Base-by-base conservation (phyloP, 768 basidiomycete species). In the Russula compacta region DNA sequence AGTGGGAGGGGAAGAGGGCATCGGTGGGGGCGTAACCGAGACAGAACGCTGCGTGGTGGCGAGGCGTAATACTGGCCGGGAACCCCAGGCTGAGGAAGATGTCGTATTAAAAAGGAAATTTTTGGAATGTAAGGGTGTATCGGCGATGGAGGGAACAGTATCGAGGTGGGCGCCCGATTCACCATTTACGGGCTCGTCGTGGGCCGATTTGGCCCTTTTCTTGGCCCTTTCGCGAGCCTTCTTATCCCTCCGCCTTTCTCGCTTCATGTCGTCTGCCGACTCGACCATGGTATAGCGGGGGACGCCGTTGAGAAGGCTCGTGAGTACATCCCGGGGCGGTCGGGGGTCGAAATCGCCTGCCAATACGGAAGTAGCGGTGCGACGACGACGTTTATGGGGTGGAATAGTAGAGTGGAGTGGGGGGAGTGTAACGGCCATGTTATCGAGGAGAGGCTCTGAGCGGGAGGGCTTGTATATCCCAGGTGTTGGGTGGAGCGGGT, bases 271-370 rank as follows among this genome's bases (percentile, higher is more conserved):
- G 63, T 85, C 84, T 35, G 83, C 81, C 59, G 76, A 79, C 73
- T 87, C 86, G 32, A 83, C 80, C 15, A 73, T 78, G 62, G 81
- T 79, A 72, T 88, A 85, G 7, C 81, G 81, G 0, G 79, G 79
- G 35, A 89, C 85, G 53, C 88, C 87, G 68, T 90, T 90, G 68
- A 91, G 75, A 53, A 90, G 72, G 72, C 85, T 87, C 14, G 89
- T 91, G 65, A 92, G 78, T 64, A 86, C 87, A 73, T 91, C 88
- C 70, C 89, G 81, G 40, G 78, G 69, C 0, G 85, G 83, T 19
- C 79, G 79, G 6, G 78, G 71, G 75, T 91, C 89, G 71, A 88
- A 89, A 69, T 78, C 75, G 66, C 89, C 89, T 0, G 87, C 83
- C 73, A 90, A 81, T 44, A 91, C 85, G 9, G 83, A 71, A 8